Evolutionary conservation across 208 protist genomes (phyloP).

Genomic region (Crithidia sp.): DNA sequence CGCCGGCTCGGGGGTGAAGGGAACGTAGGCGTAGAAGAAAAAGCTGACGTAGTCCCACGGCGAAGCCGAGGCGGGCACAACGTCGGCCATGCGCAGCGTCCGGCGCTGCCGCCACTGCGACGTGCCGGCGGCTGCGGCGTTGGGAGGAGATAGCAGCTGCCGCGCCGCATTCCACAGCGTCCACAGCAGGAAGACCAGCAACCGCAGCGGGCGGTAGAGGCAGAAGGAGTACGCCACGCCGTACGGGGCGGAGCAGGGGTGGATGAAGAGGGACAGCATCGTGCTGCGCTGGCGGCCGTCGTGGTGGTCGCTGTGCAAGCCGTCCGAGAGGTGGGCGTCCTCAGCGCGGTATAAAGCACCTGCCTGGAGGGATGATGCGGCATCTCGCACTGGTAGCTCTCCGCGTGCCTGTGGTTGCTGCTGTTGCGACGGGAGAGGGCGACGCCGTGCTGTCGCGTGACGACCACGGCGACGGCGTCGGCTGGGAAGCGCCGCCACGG

Average conservation of each 20-base stretch:
- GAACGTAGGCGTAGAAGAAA: slow-evolving; percentile 30
- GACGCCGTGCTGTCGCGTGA: slow-evolving; percentile 4
- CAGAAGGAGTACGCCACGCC: slow-evolving; percentile 6
- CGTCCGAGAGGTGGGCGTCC: slow-evolving; percentile 22
- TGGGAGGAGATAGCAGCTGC: slow-evolving; percentile 5
- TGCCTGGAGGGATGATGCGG: slow-evolving; percentile 4
- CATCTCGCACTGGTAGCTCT: not conserved
- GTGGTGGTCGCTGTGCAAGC: slow-evolving; percentile 18
- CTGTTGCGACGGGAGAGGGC: not conserved
- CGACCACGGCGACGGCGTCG: slow-evolving; percentile 12
- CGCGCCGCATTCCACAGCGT: slow-evolving; percentile 20
- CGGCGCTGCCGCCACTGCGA: slow-evolving; percentile 29
- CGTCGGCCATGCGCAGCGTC: slow-evolving; percentile 17
- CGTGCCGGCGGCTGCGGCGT: not conserved
- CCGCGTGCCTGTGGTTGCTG: not conserved
- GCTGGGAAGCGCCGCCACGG: not conserved
- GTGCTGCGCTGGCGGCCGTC: slow-evolving; percentile 14
- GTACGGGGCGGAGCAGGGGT: slow-evolving; percentile 30
- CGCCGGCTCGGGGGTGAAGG: slow-evolving; percentile 33
- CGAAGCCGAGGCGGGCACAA: slow-evolving; percentile 25
- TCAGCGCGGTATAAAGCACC: slow-evolving; percentile 19
- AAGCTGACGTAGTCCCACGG: slow-evolving; percentile 26
- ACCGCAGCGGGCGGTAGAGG: slow-evolving; percentile 23
- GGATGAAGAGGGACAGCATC: slow-evolving; percentile 31
- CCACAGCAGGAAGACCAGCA: slow-evolving; percentile 34